Evolutionary conservation across 2,329 filamentous ascomycete species (phyloP).

Genomic region (Penicillium digitatum): DNA sequence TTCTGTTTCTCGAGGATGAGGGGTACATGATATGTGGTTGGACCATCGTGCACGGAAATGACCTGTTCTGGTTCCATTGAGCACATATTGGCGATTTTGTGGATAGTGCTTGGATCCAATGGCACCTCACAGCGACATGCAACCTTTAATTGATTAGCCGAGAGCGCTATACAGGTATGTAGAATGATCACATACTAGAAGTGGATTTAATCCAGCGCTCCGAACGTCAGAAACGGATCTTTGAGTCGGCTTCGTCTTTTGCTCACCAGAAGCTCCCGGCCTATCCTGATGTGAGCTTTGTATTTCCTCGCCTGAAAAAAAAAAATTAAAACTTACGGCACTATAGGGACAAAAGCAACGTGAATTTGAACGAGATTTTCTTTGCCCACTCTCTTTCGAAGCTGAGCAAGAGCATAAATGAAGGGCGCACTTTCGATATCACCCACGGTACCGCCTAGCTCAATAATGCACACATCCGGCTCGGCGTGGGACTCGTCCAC

Average conservation of each 20-base stretch:
- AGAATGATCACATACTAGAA: slow-evolving; percentile 43
- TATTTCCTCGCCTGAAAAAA: not conserved
- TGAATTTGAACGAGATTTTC: slow-evolving; percentile 85
- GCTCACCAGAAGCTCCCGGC: slow-evolving; percentile 52
- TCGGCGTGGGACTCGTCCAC: slow-evolving; percentile 78
- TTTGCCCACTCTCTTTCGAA: slow-evolving; percentile 67
- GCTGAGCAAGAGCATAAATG: slow-evolving; percentile 77
- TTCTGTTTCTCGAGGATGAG: slow-evolving; percentile 83
- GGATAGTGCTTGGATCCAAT: slow-evolving; percentile 68
- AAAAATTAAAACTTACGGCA: slow-evolving; percentile 33
- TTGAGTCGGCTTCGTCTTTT: slow-evolving; percentile 98
- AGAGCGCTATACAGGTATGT: too few species aligned
- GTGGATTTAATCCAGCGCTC: slow-evolving; percentile 70
- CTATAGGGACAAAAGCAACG: slow-evolving; percentile 72
- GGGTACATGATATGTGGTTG: slow-evolving; percentile 90
- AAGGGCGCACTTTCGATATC: slow-evolving; percentile 88
- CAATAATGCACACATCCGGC: slow-evolving; percentile 89
- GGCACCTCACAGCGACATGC: slow-evolving; percentile 83
- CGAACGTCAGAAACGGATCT: slow-evolving; percentile 80
- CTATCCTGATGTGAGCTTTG: not conserved
- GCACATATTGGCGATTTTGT: slow-evolving; percentile 86
- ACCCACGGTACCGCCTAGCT: slow-evolving; percentile 51
- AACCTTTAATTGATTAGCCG: slow-evolving; percentile 50
- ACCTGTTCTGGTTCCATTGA: slow-evolving; percentile 83
- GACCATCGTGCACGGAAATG: slow-evolving; percentile 79